Evolutionary conservation across 225 moss, liverwort and hornwort genomes (phyloP).

Genomic region (Thuidium tamariscinum): DNA sequence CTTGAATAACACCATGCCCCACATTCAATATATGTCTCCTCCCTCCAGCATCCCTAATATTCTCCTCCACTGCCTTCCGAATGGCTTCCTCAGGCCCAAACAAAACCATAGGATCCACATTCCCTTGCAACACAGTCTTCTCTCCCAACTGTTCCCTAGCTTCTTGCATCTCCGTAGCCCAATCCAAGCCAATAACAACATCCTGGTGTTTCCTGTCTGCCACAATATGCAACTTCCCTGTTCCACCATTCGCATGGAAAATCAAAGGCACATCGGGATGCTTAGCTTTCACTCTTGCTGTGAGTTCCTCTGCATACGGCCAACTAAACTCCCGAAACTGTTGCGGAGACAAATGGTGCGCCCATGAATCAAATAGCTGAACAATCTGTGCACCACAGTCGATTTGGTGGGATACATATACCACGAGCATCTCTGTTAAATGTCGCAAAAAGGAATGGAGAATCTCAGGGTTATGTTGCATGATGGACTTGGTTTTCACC

Average conservation of each 20-base stretch:
- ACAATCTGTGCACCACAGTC: slow-evolving; percentile 82
- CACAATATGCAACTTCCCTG: slow-evolving; percentile 79
- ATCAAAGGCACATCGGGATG: slow-evolving; percentile 69
- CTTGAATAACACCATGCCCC: slow-evolving; percentile 94
- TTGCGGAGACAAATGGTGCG: slow-evolving; percentile 79
- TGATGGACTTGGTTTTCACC: slow-evolving; percentile 63
- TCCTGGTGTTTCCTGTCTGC: slow-evolving; percentile 42
- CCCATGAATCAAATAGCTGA: slow-evolving; percentile 96
- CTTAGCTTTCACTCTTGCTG: slow-evolving; percentile 36
- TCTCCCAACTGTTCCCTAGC: slow-evolving; percentile 58
- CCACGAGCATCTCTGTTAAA: slow-evolving; percentile 63
- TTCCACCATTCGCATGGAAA: slow-evolving; percentile 94
- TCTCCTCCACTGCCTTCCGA: slow-evolving; percentile 57
- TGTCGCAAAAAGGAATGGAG: slow-evolving; percentile 52
- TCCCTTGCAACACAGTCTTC: slow-evolving; percentile 62
- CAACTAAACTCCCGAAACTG: slow-evolving; percentile 80
- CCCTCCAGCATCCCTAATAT: slow-evolving; percentile 48
- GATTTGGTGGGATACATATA: slow-evolving; percentile 71
- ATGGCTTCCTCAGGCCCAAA: slow-evolving; percentile 76
- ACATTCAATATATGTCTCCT: slow-evolving; percentile 76
- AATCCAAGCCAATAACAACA: slow-evolving; percentile 81
- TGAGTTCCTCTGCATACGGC: slow-evolving; percentile 62
- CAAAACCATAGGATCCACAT: slow-evolving; percentile 84
- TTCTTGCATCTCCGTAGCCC: slow-evolving; percentile 64
- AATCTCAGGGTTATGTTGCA: slow-evolving; percentile 62